These are phyloP conservation scores for Saccharomycopsis sp. DNA, from an alignment of 805 yeast species.

Conservation along the genomic window DNA sequence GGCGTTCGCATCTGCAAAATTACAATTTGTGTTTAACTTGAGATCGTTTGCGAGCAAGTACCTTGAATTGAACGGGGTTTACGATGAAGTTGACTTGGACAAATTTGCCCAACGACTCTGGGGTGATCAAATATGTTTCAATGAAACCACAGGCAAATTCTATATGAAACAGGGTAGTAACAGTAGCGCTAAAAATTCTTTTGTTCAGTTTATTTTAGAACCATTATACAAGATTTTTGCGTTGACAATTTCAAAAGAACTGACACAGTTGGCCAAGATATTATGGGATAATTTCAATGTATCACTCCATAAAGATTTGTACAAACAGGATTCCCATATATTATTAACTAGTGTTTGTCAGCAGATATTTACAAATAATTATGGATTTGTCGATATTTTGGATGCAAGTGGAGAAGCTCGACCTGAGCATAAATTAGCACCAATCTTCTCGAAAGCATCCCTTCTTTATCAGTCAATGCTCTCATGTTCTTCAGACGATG, in stretches of 20 bases:
- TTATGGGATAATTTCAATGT: conserved; percentile 46
- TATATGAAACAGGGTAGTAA: conserved; percentile 26
- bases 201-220: conserved; percentile 58
- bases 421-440: conserved; percentile 25
- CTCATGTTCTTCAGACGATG: conserved; percentile 33
- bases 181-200: conserved; percentile 32
- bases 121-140: conserved; percentile 60
- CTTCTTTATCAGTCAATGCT: not conserved
- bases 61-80: conserved; percentile 24
- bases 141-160: conserved; percentile 39
- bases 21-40: conserved; percentile 60
- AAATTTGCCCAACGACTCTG: conserved; percentile 54
- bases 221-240: conserved; percentile 78
- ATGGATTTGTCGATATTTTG: conserved; percentile 47
- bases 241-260: conserved; percentile 47
- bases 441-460: not conserved
- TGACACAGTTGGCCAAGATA: conserved; percentile 35
- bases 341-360: conserved; percentile 49
- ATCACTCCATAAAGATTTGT: conserved; percentile 32
- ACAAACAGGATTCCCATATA: conserved; percentile 50
- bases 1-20: conserved; percentile 62
- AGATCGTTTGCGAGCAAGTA: conserved; percentile 54
- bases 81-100: conserved; percentile 26
- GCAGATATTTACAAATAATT: conserved; percentile 44
- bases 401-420: conserved; percentile 36